A percentile compares a stretch with the other conserved stretches of the same genome.
Evolutionary conservation across 2,329 filamentous ascomycete genomes (phyloP).

Genomic region (Cordyceps pruinosa): DNA sequence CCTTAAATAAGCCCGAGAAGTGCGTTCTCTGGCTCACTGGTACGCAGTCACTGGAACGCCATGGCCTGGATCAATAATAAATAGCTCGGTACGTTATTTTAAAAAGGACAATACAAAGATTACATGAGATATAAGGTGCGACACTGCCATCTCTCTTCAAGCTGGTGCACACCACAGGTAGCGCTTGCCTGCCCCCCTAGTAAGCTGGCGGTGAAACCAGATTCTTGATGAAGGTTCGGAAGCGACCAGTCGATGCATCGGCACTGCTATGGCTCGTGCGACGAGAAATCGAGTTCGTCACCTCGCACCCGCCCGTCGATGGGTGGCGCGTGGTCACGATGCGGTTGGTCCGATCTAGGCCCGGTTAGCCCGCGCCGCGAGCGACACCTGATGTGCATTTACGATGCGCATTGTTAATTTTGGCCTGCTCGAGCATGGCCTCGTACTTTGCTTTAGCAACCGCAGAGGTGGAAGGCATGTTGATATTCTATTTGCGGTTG

Average conservation of each 20-base stretch:
- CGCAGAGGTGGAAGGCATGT: neutral
- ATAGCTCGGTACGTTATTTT: no score
- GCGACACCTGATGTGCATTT: neutral
- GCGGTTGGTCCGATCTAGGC: conserved; percentile 13
- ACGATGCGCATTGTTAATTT: conserved; percentile 12
- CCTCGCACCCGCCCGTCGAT: conserved; percentile 12
- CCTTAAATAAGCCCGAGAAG: no score
- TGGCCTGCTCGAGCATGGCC: conserved; percentile 11
- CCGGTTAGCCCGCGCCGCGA: neutral
- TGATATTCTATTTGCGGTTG: neutral
- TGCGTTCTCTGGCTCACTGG: no score
- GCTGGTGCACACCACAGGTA: no score
- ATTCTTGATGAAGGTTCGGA: conserved; percentile 14
- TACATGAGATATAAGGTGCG: no score
- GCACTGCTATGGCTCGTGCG: conserved; percentile 13
- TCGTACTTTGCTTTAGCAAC: conserved; percentile 11
- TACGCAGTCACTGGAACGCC: no score
- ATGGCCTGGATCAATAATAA: no score
- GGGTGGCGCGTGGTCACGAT: conserved; percentile 13
- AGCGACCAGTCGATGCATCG: conserved; percentile 6
- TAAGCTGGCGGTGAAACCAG: conserved; percentile 12
- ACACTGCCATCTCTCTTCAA: no score
- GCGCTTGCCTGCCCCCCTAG: neutral
- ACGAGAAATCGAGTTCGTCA: conserved; percentile 14
- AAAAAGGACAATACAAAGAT: no score